These are phyloP conservation scores for Colletotrichum sp. DNA, from an alignment of 2,329 filamentous ascomycete genomes.

Conservation along the genomic window DNA sequence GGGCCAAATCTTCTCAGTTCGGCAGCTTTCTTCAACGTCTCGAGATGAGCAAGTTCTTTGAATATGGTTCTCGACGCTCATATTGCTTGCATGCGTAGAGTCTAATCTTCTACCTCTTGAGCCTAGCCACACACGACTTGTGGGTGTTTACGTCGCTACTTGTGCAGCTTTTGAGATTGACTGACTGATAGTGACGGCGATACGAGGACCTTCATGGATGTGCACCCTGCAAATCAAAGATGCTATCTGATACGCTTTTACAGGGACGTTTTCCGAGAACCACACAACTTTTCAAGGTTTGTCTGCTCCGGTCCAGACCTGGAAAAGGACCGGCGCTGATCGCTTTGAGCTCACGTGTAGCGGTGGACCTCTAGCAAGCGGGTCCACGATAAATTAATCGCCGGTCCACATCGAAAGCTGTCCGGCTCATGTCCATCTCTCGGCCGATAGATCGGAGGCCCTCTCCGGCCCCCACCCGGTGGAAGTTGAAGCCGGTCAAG, in stretches of 20 bases:
- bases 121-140: background rate
- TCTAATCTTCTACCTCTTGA: rapidly evolving
- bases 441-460: background rate
- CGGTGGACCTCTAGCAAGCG: background rate
- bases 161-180: background rate
- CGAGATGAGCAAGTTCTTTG: background rate
- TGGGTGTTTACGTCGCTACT: background rate
- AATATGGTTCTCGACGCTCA: background rate
- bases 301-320: background rate
- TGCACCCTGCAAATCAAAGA: background rate
- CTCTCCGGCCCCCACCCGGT: background rate
- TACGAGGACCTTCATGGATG: background rate
- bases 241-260: background rate
- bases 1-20: rapidly evolving
- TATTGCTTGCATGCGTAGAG: background rate
- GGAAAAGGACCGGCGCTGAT: background rate
- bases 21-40: background rate
- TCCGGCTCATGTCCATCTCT: background rate
- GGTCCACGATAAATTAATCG: background rate
- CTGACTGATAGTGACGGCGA: background rate
- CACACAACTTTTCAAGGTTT: background rate
- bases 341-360: background rate
- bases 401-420: background rate
- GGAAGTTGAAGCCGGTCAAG: background rate
- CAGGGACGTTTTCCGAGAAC: background rate